phyloP scores from a whole-genome alignment of 2,329 filamentous ascomycete species.

The Talaromyces albobiverticillius region DNA sequence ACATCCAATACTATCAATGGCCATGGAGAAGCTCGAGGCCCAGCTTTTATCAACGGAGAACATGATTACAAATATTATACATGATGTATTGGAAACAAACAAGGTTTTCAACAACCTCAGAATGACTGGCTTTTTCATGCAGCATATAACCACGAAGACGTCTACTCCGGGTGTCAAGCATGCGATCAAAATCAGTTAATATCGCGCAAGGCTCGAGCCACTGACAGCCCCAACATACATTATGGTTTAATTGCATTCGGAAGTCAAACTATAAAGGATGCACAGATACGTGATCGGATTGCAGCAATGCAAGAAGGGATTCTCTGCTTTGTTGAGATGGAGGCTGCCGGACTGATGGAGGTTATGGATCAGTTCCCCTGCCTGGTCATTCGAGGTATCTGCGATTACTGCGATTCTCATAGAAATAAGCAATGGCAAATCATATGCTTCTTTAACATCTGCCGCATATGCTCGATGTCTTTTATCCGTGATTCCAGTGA shows the following conservation, averaged over 20 bases:
- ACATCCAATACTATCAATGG: not conserved
- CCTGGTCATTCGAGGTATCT: no score
- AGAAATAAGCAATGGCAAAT: not conserved
- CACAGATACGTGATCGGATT: constrained; percentile 9
- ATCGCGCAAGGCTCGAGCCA: not conserved
- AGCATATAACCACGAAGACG: not conserved
- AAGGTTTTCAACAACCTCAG: not conserved
- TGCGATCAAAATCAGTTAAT: not conserved
- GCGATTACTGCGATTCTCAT: no score
- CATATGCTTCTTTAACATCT: not conserved
- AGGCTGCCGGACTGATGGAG: not conserved
- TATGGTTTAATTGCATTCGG: constrained; percentile 20
- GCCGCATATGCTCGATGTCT: not conserved
- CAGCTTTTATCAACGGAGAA: not conserved
- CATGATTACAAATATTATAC: not conserved
- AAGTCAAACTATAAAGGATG: constrained; percentile 19
- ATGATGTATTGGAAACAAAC: not conserved
- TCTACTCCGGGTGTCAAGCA: not conserved
- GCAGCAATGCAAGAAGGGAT: not conserved
- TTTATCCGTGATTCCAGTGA: not conserved
- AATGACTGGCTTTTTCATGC: not conserved
- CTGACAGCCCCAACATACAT: constrained; percentile 10
- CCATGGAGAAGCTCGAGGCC: not conserved
- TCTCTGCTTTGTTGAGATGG: constrained; percentile 2
- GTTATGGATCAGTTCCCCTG: no score